phyloP scores from a whole-genome alignment of 1,284 basidiomycete genomes.

The Bondarzewia mesenterica region DNA sequence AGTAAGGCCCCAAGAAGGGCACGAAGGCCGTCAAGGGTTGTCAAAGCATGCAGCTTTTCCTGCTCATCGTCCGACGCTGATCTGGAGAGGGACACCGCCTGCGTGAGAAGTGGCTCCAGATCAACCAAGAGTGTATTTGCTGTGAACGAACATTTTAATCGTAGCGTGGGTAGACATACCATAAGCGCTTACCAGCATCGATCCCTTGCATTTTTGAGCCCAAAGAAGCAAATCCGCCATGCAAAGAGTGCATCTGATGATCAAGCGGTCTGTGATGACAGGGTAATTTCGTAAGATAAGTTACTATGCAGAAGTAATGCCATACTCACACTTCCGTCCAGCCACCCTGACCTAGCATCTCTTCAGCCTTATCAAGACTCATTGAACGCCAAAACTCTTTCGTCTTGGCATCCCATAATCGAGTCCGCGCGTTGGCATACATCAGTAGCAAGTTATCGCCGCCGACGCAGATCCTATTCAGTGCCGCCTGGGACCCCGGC shows the following conservation, averaged over 20 bases:
- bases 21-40: constrained; percentile 15
- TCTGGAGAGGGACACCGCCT: constrained; percentile 10
- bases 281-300: too few species aligned
- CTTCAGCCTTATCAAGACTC: constrained; percentile 66
- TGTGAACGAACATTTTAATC: constrained; percentile 6
- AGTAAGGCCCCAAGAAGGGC: constrained; percentile 30
- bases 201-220: constrained; percentile 3
- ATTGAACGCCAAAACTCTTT: constrained; percentile 85
- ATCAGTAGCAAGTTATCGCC: constrained; percentile 70
- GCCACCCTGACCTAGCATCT: constrained; percentile 58
- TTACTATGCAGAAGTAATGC: neutral
- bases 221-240: constrained; percentile 1
- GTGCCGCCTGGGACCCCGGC: constrained; percentile 52
- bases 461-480: constrained; percentile 60
- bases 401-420: constrained; percentile 85
- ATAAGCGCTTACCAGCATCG: constrained; percentile 15
- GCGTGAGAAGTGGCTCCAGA: constrained; percentile 18
- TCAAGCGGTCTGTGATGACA: constrained; percentile 8
- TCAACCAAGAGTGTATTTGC: constrained; percentile 23
- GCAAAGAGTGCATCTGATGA: neutral
- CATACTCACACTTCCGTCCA: constrained; percentile 64
- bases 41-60: neutral
- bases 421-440: constrained; percentile 71
- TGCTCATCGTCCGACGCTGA: constrained; percentile 4
- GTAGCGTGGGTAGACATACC: neutral